Conservation (phyloP, 805 yeast genomes). For the Ogataea salicorniae region DNA sequence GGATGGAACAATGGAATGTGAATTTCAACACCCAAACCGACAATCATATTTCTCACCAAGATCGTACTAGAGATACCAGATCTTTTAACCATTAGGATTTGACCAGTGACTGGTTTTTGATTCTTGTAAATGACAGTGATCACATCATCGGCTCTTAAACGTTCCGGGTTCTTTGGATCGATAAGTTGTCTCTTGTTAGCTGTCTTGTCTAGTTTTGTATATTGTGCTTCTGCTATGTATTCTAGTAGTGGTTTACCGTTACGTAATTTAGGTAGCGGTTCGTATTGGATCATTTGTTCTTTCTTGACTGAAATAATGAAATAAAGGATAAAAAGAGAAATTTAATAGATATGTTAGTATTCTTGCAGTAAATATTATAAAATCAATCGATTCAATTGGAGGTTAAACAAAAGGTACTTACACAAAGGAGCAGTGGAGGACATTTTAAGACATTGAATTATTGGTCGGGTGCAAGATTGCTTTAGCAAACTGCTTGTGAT, state of each 20-base stretch:
- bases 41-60: slow-evolving; percentile 75
- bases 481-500: background rate
- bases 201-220: slow-evolving; percentile 59
- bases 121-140: slow-evolving; percentile 67
- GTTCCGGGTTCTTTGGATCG: slow-evolving; percentile 38
- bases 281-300: slow-evolving; percentile 34
- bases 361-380: background rate
- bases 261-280: slow-evolving; percentile 46
- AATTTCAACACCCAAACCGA: slow-evolving; percentile 80
- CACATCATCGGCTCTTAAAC: slow-evolving; percentile 75
- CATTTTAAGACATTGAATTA: background rate
- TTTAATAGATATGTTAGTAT: background rate
- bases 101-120: slow-evolving; percentile 70
- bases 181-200: slow-evolving; percentile 62
- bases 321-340: too few species aligned
- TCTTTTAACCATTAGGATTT: slow-evolving; percentile 71
- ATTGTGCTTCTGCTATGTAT: slow-evolving; percentile 46
- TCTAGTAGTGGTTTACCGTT: slow-evolving; percentile 41
- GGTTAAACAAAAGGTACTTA: background rate
- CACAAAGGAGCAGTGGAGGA: background rate
- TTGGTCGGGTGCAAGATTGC: background rate
- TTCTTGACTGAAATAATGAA: slow-evolving; percentile 3
- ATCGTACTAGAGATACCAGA: slow-evolving; percentile 68
- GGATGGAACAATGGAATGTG: slow-evolving; percentile 81
- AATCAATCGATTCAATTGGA: background rate